Evolutionary conservation across 1,284 basidiomycete genomes (phyloP).

Genomic region (Microstroma glucosiphilum): DNA sequence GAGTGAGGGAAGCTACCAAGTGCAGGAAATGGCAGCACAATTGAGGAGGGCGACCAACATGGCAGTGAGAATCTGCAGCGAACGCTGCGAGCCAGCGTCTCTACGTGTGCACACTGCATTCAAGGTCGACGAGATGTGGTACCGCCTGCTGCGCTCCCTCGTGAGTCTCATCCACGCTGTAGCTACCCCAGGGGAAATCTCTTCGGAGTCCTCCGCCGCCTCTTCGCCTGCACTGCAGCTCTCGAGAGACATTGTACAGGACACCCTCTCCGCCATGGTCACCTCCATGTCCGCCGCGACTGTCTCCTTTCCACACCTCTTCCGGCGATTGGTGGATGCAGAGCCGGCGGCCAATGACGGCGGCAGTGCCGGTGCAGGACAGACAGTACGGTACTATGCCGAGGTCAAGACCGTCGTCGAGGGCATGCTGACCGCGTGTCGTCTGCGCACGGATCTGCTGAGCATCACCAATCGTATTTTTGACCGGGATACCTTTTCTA

Average conservation of each 20-base stretch:
- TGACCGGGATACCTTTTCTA: slow-evolving; percentile 72
- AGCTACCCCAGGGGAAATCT: neutral
- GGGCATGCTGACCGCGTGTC: slow-evolving; percentile 90
- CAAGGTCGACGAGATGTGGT: slow-evolving; percentile 80
- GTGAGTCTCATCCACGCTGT: slow-evolving; percentile 65
- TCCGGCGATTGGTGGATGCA: slow-evolving; percentile 69
- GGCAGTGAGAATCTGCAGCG: slow-evolving; percentile 27
- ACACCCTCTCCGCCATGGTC: slow-evolving; percentile 76
- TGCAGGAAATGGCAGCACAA: slow-evolving; percentile 2
- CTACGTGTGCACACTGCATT: slow-evolving; percentile 29
- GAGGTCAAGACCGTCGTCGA: slow-evolving; percentile 85
- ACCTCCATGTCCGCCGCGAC: slow-evolving; percentile 73
- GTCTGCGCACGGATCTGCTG: slow-evolving; percentile 84
- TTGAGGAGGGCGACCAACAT: slow-evolving; percentile 22
- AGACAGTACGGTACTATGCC: slow-evolving; percentile 60
- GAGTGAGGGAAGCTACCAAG: slow-evolving; percentile 13
- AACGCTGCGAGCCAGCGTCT: slow-evolving; percentile 17
- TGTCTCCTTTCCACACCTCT: slow-evolving; percentile 81
- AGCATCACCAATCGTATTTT: slow-evolving; percentile 76
- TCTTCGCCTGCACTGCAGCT: slow-evolving; percentile 6
- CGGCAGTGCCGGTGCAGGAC: slow-evolving; percentile 18
- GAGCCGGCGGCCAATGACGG: slow-evolving; percentile 5
- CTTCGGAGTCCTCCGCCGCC: neutral
- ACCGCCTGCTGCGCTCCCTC: slow-evolving; percentile 71
- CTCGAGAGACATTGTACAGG: slow-evolving; percentile 65